phyloP scores from a whole-genome alignment of 208 protist species.

The Spongospora subterranea region DNA sequence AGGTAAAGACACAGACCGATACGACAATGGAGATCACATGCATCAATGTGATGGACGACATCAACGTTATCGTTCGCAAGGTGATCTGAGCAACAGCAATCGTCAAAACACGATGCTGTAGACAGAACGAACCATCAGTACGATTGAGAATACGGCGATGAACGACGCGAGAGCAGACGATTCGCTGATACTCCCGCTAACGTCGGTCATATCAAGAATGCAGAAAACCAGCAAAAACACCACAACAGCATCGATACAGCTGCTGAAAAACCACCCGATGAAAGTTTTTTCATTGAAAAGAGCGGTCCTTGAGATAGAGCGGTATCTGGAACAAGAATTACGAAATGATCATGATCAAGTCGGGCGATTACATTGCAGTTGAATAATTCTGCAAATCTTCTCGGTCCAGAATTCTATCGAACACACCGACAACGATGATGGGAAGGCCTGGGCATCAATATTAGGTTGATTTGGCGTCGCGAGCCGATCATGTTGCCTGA shows the following conservation, averaged over 20 bases:
- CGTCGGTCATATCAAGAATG: not conserved
- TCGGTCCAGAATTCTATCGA: constrained; percentile 1
- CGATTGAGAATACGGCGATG: constrained; percentile 20
- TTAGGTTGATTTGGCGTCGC: not conserved
- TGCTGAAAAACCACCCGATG: not conserved
- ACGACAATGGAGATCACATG: not conserved
- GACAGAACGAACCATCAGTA: not conserved
- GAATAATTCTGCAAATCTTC: not conserved
- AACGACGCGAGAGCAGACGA: not conserved
- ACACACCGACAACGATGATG: not conserved
- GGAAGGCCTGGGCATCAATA: not conserved
- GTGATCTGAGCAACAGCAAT: not conserved
- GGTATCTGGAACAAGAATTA: constrained; percentile 6
- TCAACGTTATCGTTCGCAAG: not conserved
- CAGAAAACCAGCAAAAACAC: constrained; percentile 28
- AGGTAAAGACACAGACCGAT: not conserved
- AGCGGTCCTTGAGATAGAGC: not conserved
- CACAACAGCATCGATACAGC: not conserved
- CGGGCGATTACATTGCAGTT: not conserved
- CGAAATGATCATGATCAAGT: not conserved
- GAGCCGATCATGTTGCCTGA: not conserved
- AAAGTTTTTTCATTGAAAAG: constrained; percentile 1
- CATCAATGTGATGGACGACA: not conserved
- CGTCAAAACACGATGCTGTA: not conserved
- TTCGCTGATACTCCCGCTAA: not conserved